Conservation (phyloP, 345 rosid genomes). For the Erysimum cheiranthoides region DNA sequence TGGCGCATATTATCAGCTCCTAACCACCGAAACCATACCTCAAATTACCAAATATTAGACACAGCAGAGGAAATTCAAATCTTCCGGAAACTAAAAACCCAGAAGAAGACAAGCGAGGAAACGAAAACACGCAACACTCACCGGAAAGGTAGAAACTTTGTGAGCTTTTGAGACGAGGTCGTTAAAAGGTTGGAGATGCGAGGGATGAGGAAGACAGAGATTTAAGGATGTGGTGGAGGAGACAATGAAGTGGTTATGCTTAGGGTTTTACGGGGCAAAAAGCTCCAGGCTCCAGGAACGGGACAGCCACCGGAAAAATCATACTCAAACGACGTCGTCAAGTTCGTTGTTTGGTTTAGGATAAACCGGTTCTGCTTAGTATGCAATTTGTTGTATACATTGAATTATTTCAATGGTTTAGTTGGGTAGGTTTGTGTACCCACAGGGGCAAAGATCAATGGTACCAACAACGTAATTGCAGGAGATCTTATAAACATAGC, state of each 20-base stretch:
- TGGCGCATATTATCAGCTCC: slow-evolving; percentile 7
- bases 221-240: slow-evolving; percentile 2
- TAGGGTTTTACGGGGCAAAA: slow-evolving; percentile 31
- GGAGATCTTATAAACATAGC: background rate
- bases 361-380: slow-evolving; percentile 15
- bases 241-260: background rate
- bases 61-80: background rate
- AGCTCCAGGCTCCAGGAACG: slow-evolving; percentile 13
- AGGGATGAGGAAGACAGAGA: background rate
- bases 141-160: slow-evolving; percentile 15
- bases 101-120: background rate
- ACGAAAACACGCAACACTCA: background rate
- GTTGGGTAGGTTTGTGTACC: background rate
- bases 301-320: slow-evolving; percentile 22
- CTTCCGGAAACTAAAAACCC: slow-evolving; percentile 11
- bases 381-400: background rate
- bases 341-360: background rate
- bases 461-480: background rate
- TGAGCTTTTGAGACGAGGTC: slow-evolving; percentile 5
- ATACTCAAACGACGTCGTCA: background rate
- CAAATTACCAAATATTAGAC: background rate
- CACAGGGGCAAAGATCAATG: background rate
- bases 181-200: background rate
- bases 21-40: background rate
- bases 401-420: background rate